Base-by-base conservation (phyloP, 2,329 filamentous ascomycete species). In the Ophiostoma sp. region DNA sequence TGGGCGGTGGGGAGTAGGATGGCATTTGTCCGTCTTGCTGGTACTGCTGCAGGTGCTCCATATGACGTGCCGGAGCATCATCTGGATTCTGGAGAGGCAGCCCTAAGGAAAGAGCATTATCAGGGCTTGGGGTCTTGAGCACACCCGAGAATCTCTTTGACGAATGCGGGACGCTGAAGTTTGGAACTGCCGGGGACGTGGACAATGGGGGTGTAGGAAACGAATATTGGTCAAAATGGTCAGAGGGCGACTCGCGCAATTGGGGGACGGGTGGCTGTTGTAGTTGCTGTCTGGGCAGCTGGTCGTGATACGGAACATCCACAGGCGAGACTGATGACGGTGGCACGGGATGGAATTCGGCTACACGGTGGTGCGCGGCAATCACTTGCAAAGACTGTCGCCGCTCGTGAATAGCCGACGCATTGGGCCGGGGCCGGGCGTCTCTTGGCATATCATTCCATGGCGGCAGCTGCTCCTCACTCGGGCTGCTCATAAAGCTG, bases 361-460 rank as follows among this genome's bases (percentile, higher is more conserved):
- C 31, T 4, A 31, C 60, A 4, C 60, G 60, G 31, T n/a, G 60
- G 6, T 64, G 60, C 15, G 62, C 35, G 4, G 62, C 35, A 13
- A 23, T 77, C 0, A 80, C 77, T 71, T 85, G 85, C 76, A 85
- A 79, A 0, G 85, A 87, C 71, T 84, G 82, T 54, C 85, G 80
- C 41, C 84, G 81, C 72, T 83, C 82, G 41, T 80, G 75, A 27
- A 86, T 86, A 4, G 83, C 83, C 1, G 81, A 79, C 6, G 83
- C 84, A 70, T 86, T 87, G 1, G 84, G 83, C n/a, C 85, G 80
- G 13, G 80, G 78, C 57, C 80, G 80, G 5, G 80, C 77, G 60
- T 84, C 82, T 1, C 71, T 74, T 65, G 69, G 67, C 62, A 69
- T 70, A 23, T 76, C 69, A 17, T 74, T 1, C 69, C 71, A 67